Base-by-base conservation (phyloP, 768 basidiomycete species). In the Ramaria sp. region DNA sequence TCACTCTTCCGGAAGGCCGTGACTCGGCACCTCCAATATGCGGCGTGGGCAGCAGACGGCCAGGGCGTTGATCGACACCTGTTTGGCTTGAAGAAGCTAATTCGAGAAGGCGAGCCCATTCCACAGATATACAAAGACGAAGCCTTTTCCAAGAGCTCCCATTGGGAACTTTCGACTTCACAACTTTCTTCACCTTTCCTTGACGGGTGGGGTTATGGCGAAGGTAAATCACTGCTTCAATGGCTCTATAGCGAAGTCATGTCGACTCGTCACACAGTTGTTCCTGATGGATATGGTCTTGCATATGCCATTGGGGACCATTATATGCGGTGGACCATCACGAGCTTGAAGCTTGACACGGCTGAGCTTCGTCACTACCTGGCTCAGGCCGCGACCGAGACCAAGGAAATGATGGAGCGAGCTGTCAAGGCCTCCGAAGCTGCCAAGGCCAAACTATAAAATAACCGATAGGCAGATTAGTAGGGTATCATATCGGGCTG, bases 151-250 rank as follows among this genome's bases (percentile, higher is more conserved):
- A 76, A 75, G 67, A 88, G 85, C 45, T 81, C 69, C 60, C 88
- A 95, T 68, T 99, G 96, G 96, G 88, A 95, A 70, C 72, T 98
- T 62, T 89, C 85, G 41, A 99, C 96, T 19, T 87, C 84, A 60
- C 90, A 96, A 70, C 72, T 98, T 57, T 86, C 84, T 51, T 85
- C 82, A 45, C 76, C 75, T 51, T 93, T 78, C 68, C 73, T 99
- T 34, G 90, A 94, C 63, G 92, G 92, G 20, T 98, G 95, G 95
- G 96, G 95, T 13, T 97, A 97, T 66, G 92, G 93, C 7, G 91
- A 95, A 78, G 89, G 89, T 90, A 58, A 61, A 78, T 69, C 24
- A 7, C 57, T 22, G 31, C 37, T 59, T 38, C 30, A 58, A 10
- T 58, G 17, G n/a, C 39, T 34, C 54, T 13, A 1, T 37, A 27